Base-by-base conservation (phyloP, 345 rosid genomes). In the Rhodomyrtus tomentosa region DNA sequence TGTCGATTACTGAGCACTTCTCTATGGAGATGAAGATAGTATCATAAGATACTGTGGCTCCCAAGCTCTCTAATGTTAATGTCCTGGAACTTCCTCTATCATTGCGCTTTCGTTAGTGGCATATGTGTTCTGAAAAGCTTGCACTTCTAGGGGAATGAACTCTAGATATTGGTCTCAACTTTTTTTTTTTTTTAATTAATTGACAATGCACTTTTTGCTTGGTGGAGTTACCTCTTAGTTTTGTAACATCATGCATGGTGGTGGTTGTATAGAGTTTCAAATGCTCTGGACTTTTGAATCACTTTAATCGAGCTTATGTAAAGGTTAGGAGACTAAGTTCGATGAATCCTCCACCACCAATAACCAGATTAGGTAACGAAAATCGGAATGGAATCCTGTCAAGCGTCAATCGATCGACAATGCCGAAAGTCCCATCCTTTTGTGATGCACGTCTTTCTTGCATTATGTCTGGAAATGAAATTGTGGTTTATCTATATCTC, bases 181-280 rank as follows among this genome's bases (percentile, higher is more conserved):
- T 6, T 56, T 56, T 3, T 56, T 56, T n/a, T 56, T n/a, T n/a
- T n/a, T n/a, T n/a, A n/a, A n/a, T n/a, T n/a, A n/a, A 56, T 12
- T n/a, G 68, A n/a, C n/a, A n/a, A 45, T 8, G 49, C 49, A 45
- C 12, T 50, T 50, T 50, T 50, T 50, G n/a, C n/a, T n/a, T n/a
- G n/a, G n/a, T n/a, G n/a, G n/a, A n/a, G n/a, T n/a, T n/a, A n/a
- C n/a, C 36, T n/a, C 0, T 58, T n/a, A 15, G 32, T 58, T 58
- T 58, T n/a, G 68, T 58, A 58, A n/a, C 14, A 11, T 58, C 68
- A n/a, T n/a, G 1, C 36, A 12, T 55, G 62, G 29, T 55, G 25
- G 32, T 11, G 62, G 0, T 25, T 55, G 29, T 0, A 42, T 1
- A 42, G 45, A 9, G 62, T 55, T 29, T 0, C 3, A 55, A 25